A percentile compares a stretch with the other conserved stretches of the same genome.
These are phyloP conservation scores for Linderina pennispora DNA, from an alignment of 192 early-diverging fungal genomes.

Conservation along the genomic window DNA sequence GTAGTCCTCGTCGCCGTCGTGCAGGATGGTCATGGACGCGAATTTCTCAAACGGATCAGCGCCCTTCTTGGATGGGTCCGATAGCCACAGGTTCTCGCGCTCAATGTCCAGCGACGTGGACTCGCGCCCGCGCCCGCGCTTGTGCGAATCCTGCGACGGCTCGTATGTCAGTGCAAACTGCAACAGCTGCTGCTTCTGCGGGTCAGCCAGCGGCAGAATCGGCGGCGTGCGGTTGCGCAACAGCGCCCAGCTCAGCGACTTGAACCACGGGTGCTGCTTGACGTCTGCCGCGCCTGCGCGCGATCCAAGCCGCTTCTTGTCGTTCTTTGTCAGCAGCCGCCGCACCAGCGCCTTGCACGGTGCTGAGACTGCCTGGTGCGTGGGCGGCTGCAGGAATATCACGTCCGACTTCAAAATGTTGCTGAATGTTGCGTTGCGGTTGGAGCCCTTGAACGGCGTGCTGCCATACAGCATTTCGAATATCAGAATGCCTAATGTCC, in stretches of 20 bases:
- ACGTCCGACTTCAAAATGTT: slow-evolving; percentile 81
- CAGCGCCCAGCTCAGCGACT: slow-evolving; percentile 86
- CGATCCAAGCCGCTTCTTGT: slow-evolving; percentile 79
- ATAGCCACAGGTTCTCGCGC: slow-evolving; percentile 43
- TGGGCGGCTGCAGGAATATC: slow-evolving; percentile 58
- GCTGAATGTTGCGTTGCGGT: slow-evolving; percentile 83
- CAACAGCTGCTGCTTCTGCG: slow-evolving; percentile 48
- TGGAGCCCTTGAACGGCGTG: slow-evolving; percentile 95
- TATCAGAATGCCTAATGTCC: slow-evolving; percentile 95
- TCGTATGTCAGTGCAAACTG: slow-evolving; percentile 45
- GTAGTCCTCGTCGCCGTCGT: slow-evolving; percentile 49
- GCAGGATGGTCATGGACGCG: slow-evolving; percentile 50
- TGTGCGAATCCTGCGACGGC: slow-evolving; percentile 39
- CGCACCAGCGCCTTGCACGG: slow-evolving; percentile 70
- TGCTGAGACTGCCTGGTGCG: slow-evolving; percentile 45
- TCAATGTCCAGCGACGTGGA: slow-evolving; percentile 47
- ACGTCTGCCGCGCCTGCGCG: slow-evolving; percentile 89
- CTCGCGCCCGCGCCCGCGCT: slow-evolving; percentile 11
- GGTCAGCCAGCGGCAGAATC: slow-evolving; percentile 64
- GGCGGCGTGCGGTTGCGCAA: slow-evolving; percentile 80
- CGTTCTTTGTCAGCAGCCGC: slow-evolving; percentile 86
- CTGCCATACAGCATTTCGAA: slow-evolving; percentile 97
- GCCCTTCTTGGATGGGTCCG: slow-evolving; percentile 33
- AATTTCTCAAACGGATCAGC: slow-evolving; percentile 48
- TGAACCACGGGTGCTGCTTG: slow-evolving; percentile 90